phyloP scores from a whole-genome alignment of 805 yeast genomes.

The Candida adriatica region DNA sequence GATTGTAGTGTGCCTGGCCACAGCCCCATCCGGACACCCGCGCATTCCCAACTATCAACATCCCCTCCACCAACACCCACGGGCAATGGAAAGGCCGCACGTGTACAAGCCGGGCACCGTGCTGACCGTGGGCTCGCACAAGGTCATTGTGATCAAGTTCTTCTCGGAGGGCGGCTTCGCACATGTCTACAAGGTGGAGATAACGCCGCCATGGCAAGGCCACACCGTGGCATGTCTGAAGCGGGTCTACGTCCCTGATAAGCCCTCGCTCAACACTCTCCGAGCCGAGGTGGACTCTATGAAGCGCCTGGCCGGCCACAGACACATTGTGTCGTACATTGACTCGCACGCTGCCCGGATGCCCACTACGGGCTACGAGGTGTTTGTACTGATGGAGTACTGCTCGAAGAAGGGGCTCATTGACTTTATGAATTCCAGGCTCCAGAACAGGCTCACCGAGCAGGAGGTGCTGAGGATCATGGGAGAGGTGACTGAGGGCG shows the following conservation, averaged over 20 bases:
- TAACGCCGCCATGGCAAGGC: constrained; percentile 52
- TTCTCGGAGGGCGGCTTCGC: constrained; percentile 94
- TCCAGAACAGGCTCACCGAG: constrained; percentile 61
- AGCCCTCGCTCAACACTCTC: constrained; percentile 69
- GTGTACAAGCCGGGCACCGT: constrained; percentile 71
- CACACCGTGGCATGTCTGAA: constrained; percentile 71
- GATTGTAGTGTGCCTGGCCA: too few relatives aligned
- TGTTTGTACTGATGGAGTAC: constrained; percentile 72
- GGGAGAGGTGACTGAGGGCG: constrained; percentile 66
- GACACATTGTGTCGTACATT: constrained; percentile 79
- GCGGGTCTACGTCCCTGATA: constrained; percentile 92
- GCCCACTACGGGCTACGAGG: constrained; percentile 59
- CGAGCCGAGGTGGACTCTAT: constrained; percentile 97
- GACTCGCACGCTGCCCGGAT: constrained; percentile 92
- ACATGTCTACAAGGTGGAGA: constrained; percentile 78
- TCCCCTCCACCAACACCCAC: too few relatives aligned
- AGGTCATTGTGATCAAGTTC: constrained; percentile 59
- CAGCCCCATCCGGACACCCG: too few relatives aligned
- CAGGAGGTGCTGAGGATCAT: constrained; percentile 60
- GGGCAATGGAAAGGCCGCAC: constrained; percentile 21
- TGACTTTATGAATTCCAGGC: constrained; percentile 71
- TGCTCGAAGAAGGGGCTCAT: constrained; percentile 71
- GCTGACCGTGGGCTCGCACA: constrained; percentile 80
- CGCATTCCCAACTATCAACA: too few relatives aligned
- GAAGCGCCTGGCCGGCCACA: constrained; percentile 77